These are phyloP conservation scores for Phytophthora podocarpi DNA, from an alignment of 352 stramenopile genomes.

Conservation along the genomic window DNA sequence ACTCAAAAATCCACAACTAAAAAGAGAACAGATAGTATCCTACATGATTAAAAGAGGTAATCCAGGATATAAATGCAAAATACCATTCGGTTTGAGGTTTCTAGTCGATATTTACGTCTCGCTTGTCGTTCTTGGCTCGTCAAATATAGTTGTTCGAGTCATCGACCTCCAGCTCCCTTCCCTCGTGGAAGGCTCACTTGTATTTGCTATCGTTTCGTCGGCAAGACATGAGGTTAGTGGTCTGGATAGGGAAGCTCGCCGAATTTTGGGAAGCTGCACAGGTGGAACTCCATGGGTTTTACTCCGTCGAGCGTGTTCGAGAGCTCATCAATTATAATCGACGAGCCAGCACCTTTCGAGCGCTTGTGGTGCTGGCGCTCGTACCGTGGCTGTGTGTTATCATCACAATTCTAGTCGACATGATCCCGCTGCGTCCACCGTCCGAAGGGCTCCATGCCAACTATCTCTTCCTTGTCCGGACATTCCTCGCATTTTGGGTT, in stretches of 20 bases:
- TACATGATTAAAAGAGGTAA: too few relatives aligned
- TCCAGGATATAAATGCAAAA: too few relatives aligned
- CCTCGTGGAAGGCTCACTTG: too few relatives aligned
- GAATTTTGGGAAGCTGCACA: slow-evolving; percentile 14
- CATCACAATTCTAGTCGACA: slow-evolving; percentile 22
- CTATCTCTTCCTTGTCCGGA: slow-evolving; percentile 19
- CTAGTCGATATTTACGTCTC: too few relatives aligned
- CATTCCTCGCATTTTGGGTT: slow-evolving; percentile 19
- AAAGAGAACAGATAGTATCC: too few relatives aligned
- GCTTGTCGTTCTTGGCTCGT: too few relatives aligned
- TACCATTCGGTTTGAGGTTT: too few relatives aligned
- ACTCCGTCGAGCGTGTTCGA: slow-evolving; percentile 23
- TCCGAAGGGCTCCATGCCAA: slow-evolving; percentile 5
- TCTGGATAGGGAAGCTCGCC: not conserved
- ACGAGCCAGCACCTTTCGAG: not conserved
- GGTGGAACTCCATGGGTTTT: slow-evolving; percentile 24
- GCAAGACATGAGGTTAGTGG: not conserved
- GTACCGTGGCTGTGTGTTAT: slow-evolving; percentile 21
- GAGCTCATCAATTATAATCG: slow-evolving; percentile 8
- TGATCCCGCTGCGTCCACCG: slow-evolving; percentile 8
- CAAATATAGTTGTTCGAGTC: not conserved
- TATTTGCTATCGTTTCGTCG: too few relatives aligned
- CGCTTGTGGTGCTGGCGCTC: slow-evolving; percentile 1
- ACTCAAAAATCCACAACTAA: too few relatives aligned
- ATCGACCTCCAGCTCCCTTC: not conserved